Conservation (phyloP, 208 protist genomes). For the Leishmania lainsoni region DNA sequence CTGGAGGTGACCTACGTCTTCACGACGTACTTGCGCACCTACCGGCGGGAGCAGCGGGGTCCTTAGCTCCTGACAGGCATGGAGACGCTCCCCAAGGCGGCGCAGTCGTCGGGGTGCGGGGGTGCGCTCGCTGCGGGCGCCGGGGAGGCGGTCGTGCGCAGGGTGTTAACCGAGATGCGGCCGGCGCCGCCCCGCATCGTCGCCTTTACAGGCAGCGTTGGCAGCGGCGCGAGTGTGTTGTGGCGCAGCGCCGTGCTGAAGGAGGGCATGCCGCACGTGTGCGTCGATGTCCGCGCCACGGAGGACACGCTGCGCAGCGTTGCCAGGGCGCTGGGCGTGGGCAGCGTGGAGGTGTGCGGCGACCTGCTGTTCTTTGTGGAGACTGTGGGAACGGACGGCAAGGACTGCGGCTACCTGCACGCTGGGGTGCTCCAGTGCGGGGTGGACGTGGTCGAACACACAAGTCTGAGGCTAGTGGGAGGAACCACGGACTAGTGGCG, state of each 20-base stretch:
- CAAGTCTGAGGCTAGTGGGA: too few species aligned
- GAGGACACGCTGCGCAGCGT: too few species aligned
- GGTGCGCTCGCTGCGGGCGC: conserved; percentile 4
- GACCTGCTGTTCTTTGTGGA: conserved; percentile 35
- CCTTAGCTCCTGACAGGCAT: conserved; percentile 52
- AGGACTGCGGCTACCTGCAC: neutral
- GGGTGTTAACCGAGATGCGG: conserved; percentile 38
- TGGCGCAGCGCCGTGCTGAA: neutral
- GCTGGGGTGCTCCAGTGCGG: too few species aligned
- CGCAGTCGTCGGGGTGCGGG: neutral
- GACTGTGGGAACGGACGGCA: neutral
- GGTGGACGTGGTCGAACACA: too few species aligned
- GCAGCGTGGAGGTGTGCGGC: conserved; percentile 84
- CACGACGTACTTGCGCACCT: conserved; percentile 51
- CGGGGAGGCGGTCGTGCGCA: conserved; percentile 40
- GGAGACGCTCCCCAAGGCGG: conserved; percentile 30
- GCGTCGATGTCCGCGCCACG: too few species aligned
- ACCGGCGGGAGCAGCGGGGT: conserved; percentile 49
- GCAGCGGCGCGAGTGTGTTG: neutral
- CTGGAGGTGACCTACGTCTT: conserved; percentile 66
- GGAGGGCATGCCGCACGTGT: too few species aligned
- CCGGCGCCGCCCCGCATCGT: conserved; percentile 2
- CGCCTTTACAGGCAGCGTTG: neutral
- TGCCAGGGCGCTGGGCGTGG: conserved; percentile 69
- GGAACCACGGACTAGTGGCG: neutral